A percentile compares a stretch with the other conserved stretches of the same genome.
These are phyloP conservation scores for Lumnitzera racemosa DNA, from an alignment of 345 rosid genomes.

Conservation along the genomic window DNA sequence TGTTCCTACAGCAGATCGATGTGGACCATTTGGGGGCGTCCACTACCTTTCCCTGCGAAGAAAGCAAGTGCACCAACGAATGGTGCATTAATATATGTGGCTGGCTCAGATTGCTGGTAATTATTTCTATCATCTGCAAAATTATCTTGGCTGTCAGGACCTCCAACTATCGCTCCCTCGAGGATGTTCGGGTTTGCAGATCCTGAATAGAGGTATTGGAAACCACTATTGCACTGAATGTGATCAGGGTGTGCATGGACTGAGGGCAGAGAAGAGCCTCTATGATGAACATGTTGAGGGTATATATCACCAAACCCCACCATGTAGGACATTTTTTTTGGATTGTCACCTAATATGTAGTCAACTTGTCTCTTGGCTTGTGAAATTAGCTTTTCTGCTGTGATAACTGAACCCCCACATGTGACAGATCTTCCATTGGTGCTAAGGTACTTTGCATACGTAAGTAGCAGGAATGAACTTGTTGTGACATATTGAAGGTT, in stretches of 20 bases:
- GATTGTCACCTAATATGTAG: slow-evolving; percentile 82
- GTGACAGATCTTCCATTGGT: slow-evolving; percentile 29
- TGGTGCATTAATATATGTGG: slow-evolving; percentile 70
- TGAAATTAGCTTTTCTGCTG: slow-evolving; percentile 28
- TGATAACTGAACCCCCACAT: slow-evolving; percentile 35
- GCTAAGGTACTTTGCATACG: slow-evolving; percentile 53
- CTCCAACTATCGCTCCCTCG: slow-evolving; percentile 57
- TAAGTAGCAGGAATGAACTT: slow-evolving; percentile 48
- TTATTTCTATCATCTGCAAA: slow-evolving; percentile 54
- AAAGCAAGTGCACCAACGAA: slow-evolving; percentile 66
- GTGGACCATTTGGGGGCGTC: neutral
- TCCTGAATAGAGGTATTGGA: slow-evolving; percentile 36
- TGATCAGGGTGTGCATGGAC: slow-evolving; percentile 35
- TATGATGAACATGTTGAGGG: slow-evolving; percentile 76
- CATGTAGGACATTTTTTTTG: slow-evolving; percentile 75
- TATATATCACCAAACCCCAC: slow-evolving; percentile 75
- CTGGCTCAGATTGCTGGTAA: slow-evolving; percentile 67
- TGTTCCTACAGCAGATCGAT: neutral
- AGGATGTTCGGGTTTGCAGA: slow-evolving; percentile 57
- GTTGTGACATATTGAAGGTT: slow-evolving; percentile 66
- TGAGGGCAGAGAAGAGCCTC: slow-evolving; percentile 83
- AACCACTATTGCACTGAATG: slow-evolving; percentile 46
- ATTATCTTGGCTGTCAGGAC: slow-evolving; percentile 51
- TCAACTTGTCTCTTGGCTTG: slow-evolving; percentile 73
- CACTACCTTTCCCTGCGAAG: slow-evolving; percentile 19